Evolutionary conservation across 2,329 filamentous ascomycete genomes (phyloP), one percentile per base, ranked within the genome.

Genomic region (Dactylonectria estremocensis): DNA sequence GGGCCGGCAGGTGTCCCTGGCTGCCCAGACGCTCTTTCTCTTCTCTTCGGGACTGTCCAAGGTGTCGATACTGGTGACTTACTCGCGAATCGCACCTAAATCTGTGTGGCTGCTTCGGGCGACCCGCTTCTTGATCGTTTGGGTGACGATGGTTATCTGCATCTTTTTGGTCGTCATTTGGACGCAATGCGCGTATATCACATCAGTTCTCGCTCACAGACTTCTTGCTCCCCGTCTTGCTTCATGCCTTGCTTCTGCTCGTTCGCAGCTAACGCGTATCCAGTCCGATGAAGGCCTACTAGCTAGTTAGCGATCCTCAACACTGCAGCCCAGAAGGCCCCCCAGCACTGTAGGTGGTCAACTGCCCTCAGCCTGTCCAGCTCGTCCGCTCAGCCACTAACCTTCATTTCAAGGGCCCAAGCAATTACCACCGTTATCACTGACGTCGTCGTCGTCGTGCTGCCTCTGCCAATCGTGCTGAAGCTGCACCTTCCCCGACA

Each of bases 31-130:
- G 16, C 70, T 83, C 11, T 83, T 83, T 61, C 50, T 82, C 9
- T 77, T 81, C 24, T 77, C 81, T 7, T 82, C 81, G 0, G 75
- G 74, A 0, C 65, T 82, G 1, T 76, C 80, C n/a, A 84, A 83
- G 61, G 61, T 79, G 1, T 83, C 82, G 2, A 83, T 84, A 31
- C 74, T 83, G 3, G 61, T 77, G 3, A 80, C 79, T 33, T 84
- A 83, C 63, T 73, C 83, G 3, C 76, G 82, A 11, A 78, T 84
- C n/a, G 81, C 80, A 1, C 77, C 77, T 0, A 52, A 64, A 10
- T 69, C 72, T 3, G 77, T 77, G 2, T 74, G 71, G 75, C 81
- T 83, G 52, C 74, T 77, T 8, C 74, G 74, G 3, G 64, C 78
- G 20, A 81, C 79, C 0, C 72, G 70, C 66, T 66, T 22, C 5